phyloP scores from a whole-genome alignment of 73 alveolate species.

The Blepharisma japonicum region DNA sequence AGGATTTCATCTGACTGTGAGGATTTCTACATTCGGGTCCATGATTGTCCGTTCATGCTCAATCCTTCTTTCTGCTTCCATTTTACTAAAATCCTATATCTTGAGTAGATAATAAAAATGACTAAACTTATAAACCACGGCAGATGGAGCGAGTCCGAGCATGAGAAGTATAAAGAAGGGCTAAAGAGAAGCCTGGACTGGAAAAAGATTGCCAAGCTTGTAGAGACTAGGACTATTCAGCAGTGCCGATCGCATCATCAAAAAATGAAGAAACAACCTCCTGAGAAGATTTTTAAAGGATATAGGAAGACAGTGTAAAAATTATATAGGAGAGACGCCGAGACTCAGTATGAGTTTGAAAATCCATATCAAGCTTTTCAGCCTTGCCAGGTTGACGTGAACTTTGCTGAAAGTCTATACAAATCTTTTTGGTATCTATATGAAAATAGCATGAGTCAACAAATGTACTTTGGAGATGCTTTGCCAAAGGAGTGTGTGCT shows the following conservation, averaged over 20 bases:
- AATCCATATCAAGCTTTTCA: too few species aligned
- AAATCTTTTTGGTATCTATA: too few species aligned
- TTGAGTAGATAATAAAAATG: too few species aligned
- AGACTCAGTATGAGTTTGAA: too few species aligned
- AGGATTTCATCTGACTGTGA: slow-evolving; percentile 5
- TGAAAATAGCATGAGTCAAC: too few species aligned
- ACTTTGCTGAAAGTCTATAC: too few species aligned
- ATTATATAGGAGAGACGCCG: too few species aligned
- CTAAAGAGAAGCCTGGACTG: slow-evolving; percentile 54
- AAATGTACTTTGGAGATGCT: too few species aligned
- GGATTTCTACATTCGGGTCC: background rate
- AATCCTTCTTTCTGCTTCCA: background rate
- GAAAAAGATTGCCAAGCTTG: slow-evolving; percentile 59
- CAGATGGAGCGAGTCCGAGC: slow-evolving; percentile 73
- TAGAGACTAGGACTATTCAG: slow-evolving; percentile 60
- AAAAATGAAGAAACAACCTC: slow-evolving; percentile 23
- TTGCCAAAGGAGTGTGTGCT: too few species aligned
- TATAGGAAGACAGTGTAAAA: too few species aligned
- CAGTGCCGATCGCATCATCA: slow-evolving; percentile 71
- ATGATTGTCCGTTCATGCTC: background rate
- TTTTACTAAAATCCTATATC: background rate
- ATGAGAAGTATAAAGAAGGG: slow-evolving; percentile 53
- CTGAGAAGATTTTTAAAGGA: too few species aligned
- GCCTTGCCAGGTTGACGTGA: too few species aligned
- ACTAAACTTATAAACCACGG: slow-evolving; percentile 29